phyloP scores from a whole-genome alignment of 1,284 basidiomycete species.

The Moniliella sp. region DNA sequence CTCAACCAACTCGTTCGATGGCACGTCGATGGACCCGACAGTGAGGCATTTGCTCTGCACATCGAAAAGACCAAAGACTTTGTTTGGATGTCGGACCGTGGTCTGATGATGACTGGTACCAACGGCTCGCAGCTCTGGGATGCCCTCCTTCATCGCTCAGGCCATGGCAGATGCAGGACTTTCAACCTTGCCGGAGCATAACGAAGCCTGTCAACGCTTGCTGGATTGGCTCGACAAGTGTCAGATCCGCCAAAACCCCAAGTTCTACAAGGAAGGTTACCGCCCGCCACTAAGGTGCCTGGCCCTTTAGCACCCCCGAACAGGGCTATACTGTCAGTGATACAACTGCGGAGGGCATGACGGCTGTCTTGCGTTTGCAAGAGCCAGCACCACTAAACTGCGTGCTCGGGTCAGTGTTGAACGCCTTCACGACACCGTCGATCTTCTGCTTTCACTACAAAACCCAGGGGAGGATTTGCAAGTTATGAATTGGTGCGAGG shows the following conservation, averaged over 20 bases:
- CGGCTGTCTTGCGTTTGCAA: constrained; percentile 62
- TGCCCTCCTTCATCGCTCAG: constrained; percentile 65
- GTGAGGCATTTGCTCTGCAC: constrained; percentile 21
- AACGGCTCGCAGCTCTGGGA: constrained; percentile 53
- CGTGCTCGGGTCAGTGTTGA: constrained; percentile 50
- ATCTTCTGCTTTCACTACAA: constrained; percentile 68
- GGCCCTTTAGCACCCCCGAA: constrained; percentile 78
- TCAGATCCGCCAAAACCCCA: constrained; percentile 70
- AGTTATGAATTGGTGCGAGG: constrained; percentile 79
- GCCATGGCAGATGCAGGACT: constrained; percentile 75
- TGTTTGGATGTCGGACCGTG: constrained; percentile 71
- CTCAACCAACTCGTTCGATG: constrained; percentile 27
- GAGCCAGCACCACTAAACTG: constrained; percentile 38
- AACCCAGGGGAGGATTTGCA: constrained; percentile 77
- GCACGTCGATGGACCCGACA: constrained; percentile 23
- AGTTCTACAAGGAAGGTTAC: constrained; percentile 38
- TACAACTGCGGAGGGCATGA: constrained; percentile 83
- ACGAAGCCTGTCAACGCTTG: constrained; percentile 46
- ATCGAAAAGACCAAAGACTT: constrained; percentile 46
- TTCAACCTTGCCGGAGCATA: constrained; percentile 49
- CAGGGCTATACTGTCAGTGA: constrained; percentile 93
- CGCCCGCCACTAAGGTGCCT: constrained; percentile 86
- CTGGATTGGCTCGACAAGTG: constrained; percentile 71
- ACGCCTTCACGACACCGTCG: constrained; percentile 65
- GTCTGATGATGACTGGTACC: constrained; percentile 86